phyloP scores from a whole-genome alignment of 352 stramenopile genomes.

The Pythium periplocum region DNA sequence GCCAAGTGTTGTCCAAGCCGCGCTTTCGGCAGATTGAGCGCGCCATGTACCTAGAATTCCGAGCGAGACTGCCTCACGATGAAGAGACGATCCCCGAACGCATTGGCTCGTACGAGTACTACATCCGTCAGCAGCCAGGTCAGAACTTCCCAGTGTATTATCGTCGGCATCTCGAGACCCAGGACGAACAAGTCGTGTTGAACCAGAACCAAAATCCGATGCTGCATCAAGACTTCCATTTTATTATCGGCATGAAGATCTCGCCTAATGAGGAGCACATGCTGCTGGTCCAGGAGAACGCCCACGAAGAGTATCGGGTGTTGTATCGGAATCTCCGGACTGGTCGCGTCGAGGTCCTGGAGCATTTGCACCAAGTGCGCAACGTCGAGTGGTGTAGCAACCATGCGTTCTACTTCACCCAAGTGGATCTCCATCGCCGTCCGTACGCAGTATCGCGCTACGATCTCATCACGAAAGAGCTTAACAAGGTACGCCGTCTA shows the following conservation, averaged over 20 bases:
- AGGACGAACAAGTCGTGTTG: slow-evolving; percentile 56
- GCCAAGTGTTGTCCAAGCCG: slow-evolving; percentile 41
- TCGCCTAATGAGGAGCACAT: slow-evolving; percentile 54
- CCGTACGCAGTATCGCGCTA: slow-evolving; percentile 64
- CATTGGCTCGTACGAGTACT: slow-evolving; percentile 75
- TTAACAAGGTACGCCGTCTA: slow-evolving; percentile 44
- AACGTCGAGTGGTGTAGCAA: slow-evolving; percentile 65
- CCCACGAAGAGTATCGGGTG: slow-evolving; percentile 52
- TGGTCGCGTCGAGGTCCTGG: slow-evolving; percentile 25
- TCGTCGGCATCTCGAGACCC: slow-evolving; percentile 27
- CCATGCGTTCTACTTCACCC: slow-evolving; percentile 73
- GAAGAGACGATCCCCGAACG: slow-evolving; percentile 69
- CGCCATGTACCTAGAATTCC: slow-evolving; percentile 61
- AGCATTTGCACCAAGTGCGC: slow-evolving; percentile 37
- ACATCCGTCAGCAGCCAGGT: slow-evolving; percentile 44
- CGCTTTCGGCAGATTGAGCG: slow-evolving; percentile 58
- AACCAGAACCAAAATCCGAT: slow-evolving; percentile 65
- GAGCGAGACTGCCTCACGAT: slow-evolving; percentile 48
- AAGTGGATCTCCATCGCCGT: slow-evolving; percentile 55
- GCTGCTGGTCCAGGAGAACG: slow-evolving; percentile 66
- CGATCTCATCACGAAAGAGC: slow-evolving; percentile 31
- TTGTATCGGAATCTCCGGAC: slow-evolving; percentile 37
- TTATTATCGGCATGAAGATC: slow-evolving; percentile 74
- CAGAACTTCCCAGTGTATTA: slow-evolving; percentile 83
- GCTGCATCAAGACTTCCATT: slow-evolving; percentile 59